Evolutionary conservation across 1,139 yeast species (phyloP), one percentile per base, ranked within the genome.

Genomic region (Yamadazyma trypodendri): DNA sequence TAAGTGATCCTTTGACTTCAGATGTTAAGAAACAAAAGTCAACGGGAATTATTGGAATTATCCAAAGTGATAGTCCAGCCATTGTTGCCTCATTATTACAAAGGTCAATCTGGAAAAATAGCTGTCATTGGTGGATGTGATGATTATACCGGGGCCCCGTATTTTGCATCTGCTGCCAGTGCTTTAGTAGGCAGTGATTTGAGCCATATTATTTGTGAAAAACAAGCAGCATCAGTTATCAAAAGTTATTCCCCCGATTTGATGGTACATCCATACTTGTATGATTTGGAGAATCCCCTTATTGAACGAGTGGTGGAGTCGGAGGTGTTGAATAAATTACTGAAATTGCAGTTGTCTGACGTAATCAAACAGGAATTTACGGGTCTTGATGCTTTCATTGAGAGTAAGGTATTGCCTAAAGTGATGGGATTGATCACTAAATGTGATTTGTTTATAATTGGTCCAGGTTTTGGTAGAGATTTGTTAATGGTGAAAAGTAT

Each of bases 131-230:
- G 98, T 11, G 98, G 98, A 1, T 83, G 94, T 57, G 94, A 86
- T 56, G 97, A 90, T 54, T 88, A 86, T 57, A 90, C 97, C 0
- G 98, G 98, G 0, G 98, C 98, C 0, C 98, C 98, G 2, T 92
- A 72, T 63, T 92, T 92, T 58, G 76, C 95, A 20, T 84, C 94
- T 10, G 82, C 85, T 55, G 86, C 96, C 1, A 79, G 95, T 1
- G 86, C 95, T 2, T 63, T 84, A 23, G 74, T 84, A 35, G 98
- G 98, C 0, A 85, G 92, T 31, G 98, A 92, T 55, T 69, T 92
- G 66, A 78, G 92, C 24, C 97, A 92, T 61, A 74, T 92, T 6
- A 72, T 92, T 8, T 90, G 97, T 62, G 96, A 88, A 50, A 62
- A 67, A 38, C 63, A 63, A 28, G 97, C 97, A 0, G 94, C 87